Base-by-base conservation (phyloP, 768 basidiomycete genomes). In the Termitomyces sp. region DNA sequence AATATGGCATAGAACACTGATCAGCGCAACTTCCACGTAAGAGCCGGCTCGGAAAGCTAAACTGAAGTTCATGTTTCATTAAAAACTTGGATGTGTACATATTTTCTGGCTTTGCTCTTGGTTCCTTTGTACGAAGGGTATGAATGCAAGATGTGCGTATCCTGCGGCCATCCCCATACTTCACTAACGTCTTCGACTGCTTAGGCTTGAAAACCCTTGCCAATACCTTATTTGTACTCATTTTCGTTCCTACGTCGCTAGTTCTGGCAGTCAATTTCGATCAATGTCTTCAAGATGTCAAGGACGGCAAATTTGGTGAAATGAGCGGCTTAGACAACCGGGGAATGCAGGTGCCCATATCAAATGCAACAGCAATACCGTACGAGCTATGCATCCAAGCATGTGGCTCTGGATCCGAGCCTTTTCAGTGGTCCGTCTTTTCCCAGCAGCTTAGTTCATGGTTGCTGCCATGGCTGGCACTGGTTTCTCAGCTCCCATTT, bases 401-500 rank as follows among this genome's bases (percentile, higher is more conserved):
- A 4, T 74, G 72, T 44, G 69, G 70, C 1, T 11, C 53, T 4
- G 67, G 53, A 12, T 49, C 62, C n/a, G 66, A 67, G 52, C 57
- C 64, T 10, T 70, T 71, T 55, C 28, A 60, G 7, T 73, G 72
- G 73, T 61, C 67, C 0, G 53, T 60, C 10, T 74, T 74, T 58
- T 70, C 68, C 6, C 74, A 75, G 47, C 66, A 75, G 44, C 77
- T 73, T 59, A 67, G 69, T 8, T 60, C 75, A 0, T 80, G 78
- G 79, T 66, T 80, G 1, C 56, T 80, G 6, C 79, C 79, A 14
- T 78, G 75, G 69, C 70, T 80, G 12, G 76, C 78, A 1, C 58
- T 80, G 7, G 65, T 80, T 14, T 77, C 78, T 0, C 78, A 78
- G 46, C 71, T 81, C 14, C 79, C 78, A 1, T 81, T 77, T 38